phyloP scores from a whole-genome alignment of 1,284 basidiomycete species.

The Lentinula novae-zelandiae region DNA sequence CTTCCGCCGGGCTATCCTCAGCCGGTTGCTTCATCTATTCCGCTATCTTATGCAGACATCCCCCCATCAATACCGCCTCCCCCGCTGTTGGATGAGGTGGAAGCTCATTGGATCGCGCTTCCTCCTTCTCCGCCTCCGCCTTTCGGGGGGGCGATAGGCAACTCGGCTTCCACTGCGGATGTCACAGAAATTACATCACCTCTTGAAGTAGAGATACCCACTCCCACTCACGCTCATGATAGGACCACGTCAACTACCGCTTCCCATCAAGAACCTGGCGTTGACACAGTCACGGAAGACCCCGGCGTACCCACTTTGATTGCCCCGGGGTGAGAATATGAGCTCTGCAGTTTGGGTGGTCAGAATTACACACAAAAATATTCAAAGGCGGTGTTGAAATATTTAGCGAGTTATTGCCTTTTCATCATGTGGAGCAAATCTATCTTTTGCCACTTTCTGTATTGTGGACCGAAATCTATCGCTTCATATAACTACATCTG shows the following conservation, averaged over 20 bases:
- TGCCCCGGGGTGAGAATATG: neutral
- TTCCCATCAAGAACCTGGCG: neutral
- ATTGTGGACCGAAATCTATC: neutral
- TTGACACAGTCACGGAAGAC: neutral
- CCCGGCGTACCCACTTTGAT: neutral
- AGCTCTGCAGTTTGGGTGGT: neutral
- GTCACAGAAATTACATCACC: neutral
- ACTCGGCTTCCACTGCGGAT: neutral
- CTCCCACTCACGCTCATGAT: neutral
- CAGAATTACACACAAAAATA: neutral
- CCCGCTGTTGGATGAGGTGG: neutral
- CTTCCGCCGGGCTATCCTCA: neutral
- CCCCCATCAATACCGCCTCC: neutral
- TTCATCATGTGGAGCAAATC: neutral
- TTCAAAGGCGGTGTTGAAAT: neutral
- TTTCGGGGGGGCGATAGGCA: neutral
- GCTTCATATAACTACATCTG: neutral
- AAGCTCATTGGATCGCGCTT: neutral
- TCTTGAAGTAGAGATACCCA: neutral
- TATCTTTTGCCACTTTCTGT: neutral
- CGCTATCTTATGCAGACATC: neutral
- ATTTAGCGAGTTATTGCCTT: neutral
- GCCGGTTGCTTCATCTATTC: neutral
- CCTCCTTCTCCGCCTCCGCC: neutral
- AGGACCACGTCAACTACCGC: neutral